A percentile compares a stretch with the other conserved stretches of the same genome.
These are phyloP conservation scores for Abrus precatorius DNA, from an alignment of 306 rosid species.

Conservation along the genomic window DNA sequence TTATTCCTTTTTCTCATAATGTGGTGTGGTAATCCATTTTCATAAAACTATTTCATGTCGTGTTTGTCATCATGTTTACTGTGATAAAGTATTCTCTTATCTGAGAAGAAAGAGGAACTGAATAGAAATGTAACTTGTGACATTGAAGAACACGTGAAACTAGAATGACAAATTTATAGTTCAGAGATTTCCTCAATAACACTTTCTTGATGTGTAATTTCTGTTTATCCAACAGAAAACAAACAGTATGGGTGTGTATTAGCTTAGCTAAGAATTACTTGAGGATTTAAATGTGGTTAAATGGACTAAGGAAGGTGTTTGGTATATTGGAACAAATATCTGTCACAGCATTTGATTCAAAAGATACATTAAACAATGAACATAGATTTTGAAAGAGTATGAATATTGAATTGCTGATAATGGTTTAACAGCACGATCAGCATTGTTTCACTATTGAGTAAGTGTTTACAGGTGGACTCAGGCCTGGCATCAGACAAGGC, in stretches of 20 bases:
- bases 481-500: conserved; percentile 90
- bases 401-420: neutral
- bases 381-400: conserved; percentile 13
- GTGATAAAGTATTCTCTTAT: conserved; percentile 17
- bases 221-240: conserved; percentile 18
- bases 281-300: conserved; percentile 8
- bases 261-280: conserved; percentile 12
- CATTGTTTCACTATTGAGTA: conserved; percentile 17
- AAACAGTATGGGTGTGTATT: conserved; percentile 1
- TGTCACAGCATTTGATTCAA: conserved; percentile 5
- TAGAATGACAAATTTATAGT: conserved; percentile 7
- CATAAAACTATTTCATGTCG: conserved; percentile 19
- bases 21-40: conserved; percentile 30
- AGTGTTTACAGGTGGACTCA: conserved; percentile 75
- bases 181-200: conserved; percentile 21
- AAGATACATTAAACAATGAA: conserved; percentile 25
- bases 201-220: conserved; percentile 18
- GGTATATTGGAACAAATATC: conserved; percentile 3
- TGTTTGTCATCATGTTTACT: conserved; percentile 28
- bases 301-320: conserved; percentile 23
- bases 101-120: conserved; percentile 14
- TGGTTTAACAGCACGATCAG: conserved; percentile 34
- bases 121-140: neutral
- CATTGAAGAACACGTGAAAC: neutral
- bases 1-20: neutral